A percentile compares a stretch with the other conserved stretches of the same genome.
phyloP scores from a whole-genome alignment of 1,139 yeast genomes.

The Suhomyces bolitotheri region DNA sequence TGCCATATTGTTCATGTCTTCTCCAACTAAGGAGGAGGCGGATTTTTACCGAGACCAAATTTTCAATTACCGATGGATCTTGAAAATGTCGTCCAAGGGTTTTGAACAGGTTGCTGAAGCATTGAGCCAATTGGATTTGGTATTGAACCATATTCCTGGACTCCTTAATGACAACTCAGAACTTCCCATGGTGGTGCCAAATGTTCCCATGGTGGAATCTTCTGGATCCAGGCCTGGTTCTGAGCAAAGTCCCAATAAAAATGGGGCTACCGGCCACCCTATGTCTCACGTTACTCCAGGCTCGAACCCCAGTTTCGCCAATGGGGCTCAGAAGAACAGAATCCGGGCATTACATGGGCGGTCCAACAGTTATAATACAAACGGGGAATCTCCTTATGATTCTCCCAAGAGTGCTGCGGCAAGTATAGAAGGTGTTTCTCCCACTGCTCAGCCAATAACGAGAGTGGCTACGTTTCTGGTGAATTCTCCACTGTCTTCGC shows the following conservation, averaged over 20 bases:
- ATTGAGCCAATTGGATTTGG: conserved; percentile 61
- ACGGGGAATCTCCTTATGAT: conserved; percentile 20
- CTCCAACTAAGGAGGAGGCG: conserved; percentile 61
- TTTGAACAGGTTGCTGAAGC: conserved; percentile 77
- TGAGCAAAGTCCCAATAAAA: background rate
- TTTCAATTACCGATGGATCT: conserved; percentile 71
- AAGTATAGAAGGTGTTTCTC: conserved; percentile 5
- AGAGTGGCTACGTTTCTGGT: conserved; percentile 19
- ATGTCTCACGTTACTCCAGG: too few relatives aligned
- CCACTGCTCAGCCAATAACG: conserved; percentile 14
- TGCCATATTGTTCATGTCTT: conserved; percentile 66
- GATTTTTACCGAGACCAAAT: conserved; percentile 64
- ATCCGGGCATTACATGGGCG: conserved; percentile 10
- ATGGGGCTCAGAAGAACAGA: background rate
- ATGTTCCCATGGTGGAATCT: conserved; percentile 25
- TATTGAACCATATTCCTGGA: conserved; percentile 68
- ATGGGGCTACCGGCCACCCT: background rate
- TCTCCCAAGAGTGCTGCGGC: conserved; percentile 24
- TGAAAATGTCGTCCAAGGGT: conserved; percentile 70
- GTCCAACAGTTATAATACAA: conserved; percentile 5
- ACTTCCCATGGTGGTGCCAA: conserved; percentile 41
- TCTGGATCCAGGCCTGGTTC: too few relatives aligned
- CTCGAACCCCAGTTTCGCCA: too few relatives aligned
- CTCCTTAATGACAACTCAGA: conserved; percentile 49
- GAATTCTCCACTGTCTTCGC: conserved; percentile 36